Evolutionary conservation across 2,329 filamentous ascomycete genomes (phyloP), one percentile per base, ranked within the genome.

Genomic region (Cladosporium oxysporum): DNA sequence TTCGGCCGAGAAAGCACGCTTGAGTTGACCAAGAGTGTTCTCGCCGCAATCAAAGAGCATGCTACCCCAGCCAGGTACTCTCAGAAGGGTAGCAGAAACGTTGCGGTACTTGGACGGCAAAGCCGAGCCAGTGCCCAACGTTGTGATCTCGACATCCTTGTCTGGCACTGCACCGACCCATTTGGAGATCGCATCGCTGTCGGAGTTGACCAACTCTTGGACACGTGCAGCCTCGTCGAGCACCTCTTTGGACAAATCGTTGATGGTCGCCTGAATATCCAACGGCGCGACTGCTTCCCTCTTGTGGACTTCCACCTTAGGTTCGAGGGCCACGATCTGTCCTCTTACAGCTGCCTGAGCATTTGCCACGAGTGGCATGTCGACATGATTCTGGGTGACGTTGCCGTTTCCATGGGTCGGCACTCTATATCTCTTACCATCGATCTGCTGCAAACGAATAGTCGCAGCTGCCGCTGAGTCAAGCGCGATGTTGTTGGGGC

Each of bases 11-110:
- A 91, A 94, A 0, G 91, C 83, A 60, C 95, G 90, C 66, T 87
- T 87, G 47, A 99, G 81, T 76, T 97, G 93, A 12, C 94, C 94
- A 10, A 98, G 80, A 0, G 95, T 97, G 73, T 92, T 93, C 78
- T 99, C 95, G 66, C 95, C 95, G 71, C 89, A 92, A 78, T 99
- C 95, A 66, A 99, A 86, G 0, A 99, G 82, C 74, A 97, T 96
- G 76, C 87, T 93, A n/a, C 95, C 95, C 71, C 88, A 86, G 4
- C 89, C 91, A 7, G 95, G 95, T 3, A 97, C 89, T 16, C 91
- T 87, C 53, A 99, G 80, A 5, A 99, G 83, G 0, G 93, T 97
- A 1, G 89, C 88, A 12, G 94, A 97, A 23, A 99, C 95, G 76
- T 98, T 99, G 72, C 95, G 91, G 77, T 97, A 95, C 76, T 96